Evolutionary conservation across 2,329 filamentous ascomycete species (phyloP), one percentile per base, ranked within the genome.

Genomic region (Aspergillus niger): DNA sequence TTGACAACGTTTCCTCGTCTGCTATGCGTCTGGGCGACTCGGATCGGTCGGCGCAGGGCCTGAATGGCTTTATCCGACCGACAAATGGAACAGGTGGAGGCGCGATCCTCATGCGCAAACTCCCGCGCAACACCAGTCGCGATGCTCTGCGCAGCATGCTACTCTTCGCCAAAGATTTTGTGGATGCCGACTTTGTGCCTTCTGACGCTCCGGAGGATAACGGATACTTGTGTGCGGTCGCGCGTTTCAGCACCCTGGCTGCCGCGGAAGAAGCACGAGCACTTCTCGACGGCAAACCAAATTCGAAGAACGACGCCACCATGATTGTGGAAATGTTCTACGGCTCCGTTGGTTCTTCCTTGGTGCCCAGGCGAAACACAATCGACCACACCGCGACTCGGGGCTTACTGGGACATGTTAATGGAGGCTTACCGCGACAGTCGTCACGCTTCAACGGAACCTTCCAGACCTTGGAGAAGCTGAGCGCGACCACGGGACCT

Each of bases 111-210:
- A 80, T 89, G 76, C 85, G 85, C 69, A 85, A 82, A 66, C 78
- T 89, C 13, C 85, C 86, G 3, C 81, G 79, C 61, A 86, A 82
- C 70, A 87, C 82, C 47, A 85, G 81, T 68, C 75, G 79, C 54
- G 86, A 88, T 63, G 79, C 83, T 17, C 79, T 89, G 58, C 81
- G 83, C 65, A 86, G 83, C 71, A 86, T 89, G 79, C 77, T 89
- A 5, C 78, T 88, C n/a, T 89, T 89, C 67, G 85, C 86, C 20
- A 85, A 86, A 67, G 85, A 88, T 63, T 79, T 88, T 52, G 75
- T 86, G 52, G 83, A 86, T 63, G 82, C 82, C 58, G 83, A 86
- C 56, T 82, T 89, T 62, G 77, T 88, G 15, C 75, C 79, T 5
- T 78, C 80, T 53, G 82, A 83, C n/a, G 78, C 79, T 62, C 77